Conservation (phyloP, 2,329 filamentous ascomycete genomes). For the Phialemonium atrogriseum region DNA sequence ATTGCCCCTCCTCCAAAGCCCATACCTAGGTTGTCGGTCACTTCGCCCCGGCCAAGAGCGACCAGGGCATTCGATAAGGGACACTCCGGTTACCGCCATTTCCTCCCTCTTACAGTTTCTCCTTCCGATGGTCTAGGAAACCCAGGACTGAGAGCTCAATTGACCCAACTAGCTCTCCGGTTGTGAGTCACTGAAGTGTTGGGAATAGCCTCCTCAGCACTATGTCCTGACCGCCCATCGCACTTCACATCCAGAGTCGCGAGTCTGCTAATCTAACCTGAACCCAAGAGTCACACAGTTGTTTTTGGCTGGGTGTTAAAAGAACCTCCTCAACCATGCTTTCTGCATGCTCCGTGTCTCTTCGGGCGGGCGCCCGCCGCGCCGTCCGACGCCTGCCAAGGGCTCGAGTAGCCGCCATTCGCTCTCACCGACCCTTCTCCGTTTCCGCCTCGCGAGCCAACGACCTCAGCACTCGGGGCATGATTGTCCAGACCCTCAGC, state of each 20-base stretch:
- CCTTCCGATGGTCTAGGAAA: constrained; percentile 13
- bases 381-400: constrained; percentile 24
- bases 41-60: constrained; percentile 8
- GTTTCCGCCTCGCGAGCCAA: constrained; percentile 23
- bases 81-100: constrained; percentile 6
- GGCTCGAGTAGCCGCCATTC: constrained; percentile 13
- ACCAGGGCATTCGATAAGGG: too few species aligned
- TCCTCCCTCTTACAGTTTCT: constrained; percentile 7
- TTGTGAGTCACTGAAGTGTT: constrained; percentile 2
- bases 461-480: constrained; percentile 62
- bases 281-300: too few species aligned
- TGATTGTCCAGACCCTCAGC: constrained; percentile 83
- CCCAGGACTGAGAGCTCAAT: constrained; percentile 8
- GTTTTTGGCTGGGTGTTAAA: too few species aligned
- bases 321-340: constrained; percentile 34
- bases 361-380: constrained; percentile 35
- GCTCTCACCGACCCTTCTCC: constrained; percentile 25
- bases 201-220: constrained; percentile 2
- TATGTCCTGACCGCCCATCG: constrained; percentile 1
- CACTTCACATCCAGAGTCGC: too few species aligned
- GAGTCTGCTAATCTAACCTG: too few species aligned
- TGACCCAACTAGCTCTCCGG: constrained; percentile 11
- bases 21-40: constrained; percentile 10
- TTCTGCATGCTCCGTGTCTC: constrained; percentile 30
- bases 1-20: constrained; percentile 16